Percentiles rank a stretch among this genome's conserved stretches.
Conservation (phyloP, 805 yeast genomes). For the Barnettozyma botsteinii region DNA sequence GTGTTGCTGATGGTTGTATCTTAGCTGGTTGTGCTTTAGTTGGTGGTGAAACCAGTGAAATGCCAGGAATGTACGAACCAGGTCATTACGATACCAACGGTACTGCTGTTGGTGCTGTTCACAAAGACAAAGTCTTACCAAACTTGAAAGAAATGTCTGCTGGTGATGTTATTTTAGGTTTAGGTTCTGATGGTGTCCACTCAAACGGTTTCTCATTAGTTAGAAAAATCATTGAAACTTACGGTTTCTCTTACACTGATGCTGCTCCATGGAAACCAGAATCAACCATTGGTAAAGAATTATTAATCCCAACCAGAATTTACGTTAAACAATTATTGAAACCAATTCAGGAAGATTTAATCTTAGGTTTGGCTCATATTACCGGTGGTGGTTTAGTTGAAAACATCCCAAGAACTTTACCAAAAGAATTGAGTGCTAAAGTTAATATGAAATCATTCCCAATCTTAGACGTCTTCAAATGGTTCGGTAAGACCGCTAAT, state of each 20-base stretch:
- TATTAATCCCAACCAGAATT: conserved; percentile 85
- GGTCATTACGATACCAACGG: conserved; percentile 98
- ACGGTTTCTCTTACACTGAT: conserved; percentile 64
- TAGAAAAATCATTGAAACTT: conserved; percentile 80
- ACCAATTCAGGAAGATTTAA: conserved; percentile 56
- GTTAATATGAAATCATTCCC: conserved; percentile 79
- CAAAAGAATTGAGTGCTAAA: conserved; percentile 69
- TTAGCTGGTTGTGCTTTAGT: conserved; percentile 95
- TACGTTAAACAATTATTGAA: conserved; percentile 88
- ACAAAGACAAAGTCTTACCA: conserved; percentile 71
- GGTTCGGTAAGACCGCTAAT: conserved; percentile 89
- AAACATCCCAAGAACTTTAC: conserved; percentile 92
- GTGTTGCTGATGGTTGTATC: conserved; percentile 96
- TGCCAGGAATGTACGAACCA: conserved; percentile 97
- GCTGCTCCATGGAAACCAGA: conserved; percentile 78
- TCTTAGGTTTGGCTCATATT: conserved; percentile 91
- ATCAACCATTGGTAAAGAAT: conserved; percentile 76
- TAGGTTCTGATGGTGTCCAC: conserved; percentile 89
- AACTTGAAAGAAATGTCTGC: conserved; percentile 54
- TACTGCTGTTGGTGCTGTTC: conserved; percentile 96
- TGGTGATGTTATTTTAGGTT: conserved; percentile 82
- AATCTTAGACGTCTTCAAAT: conserved; percentile 83
- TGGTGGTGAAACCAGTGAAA: conserved; percentile 98
- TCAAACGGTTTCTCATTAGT: conserved; percentile 95
- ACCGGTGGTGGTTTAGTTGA: conserved; percentile 98